These are phyloP conservation scores for Curvularia verruculosa DNA, from an alignment of 2,329 filamentous ascomycete genomes.

Conservation along the genomic window DNA sequence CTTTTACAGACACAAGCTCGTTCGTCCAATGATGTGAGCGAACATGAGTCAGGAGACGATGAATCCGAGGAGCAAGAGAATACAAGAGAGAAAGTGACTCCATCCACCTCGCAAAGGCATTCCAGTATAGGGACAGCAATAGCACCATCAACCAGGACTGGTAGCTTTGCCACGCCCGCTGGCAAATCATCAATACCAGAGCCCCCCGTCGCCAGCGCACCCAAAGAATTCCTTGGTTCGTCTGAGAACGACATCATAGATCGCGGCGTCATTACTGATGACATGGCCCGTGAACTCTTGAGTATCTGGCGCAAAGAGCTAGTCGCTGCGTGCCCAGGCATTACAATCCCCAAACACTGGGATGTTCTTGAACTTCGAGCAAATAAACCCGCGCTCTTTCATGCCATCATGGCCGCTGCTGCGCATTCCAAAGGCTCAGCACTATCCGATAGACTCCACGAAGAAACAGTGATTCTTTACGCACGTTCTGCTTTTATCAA, in stretches of 20 bases:
- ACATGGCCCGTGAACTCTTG: slow-evolving; percentile 38
- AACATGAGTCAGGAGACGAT: slow-evolving; percentile 40
- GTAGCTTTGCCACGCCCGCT: slow-evolving; percentile 10
- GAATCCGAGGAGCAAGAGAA: slow-evolving; percentile 28
- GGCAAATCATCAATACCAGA: slow-evolving; percentile 12
- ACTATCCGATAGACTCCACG: slow-evolving; percentile 42
- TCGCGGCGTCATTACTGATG: slow-evolving; percentile 39
- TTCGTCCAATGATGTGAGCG: slow-evolving; percentile 33
- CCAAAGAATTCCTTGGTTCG: slow-evolving; percentile 30
- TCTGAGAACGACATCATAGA: slow-evolving; percentile 44
- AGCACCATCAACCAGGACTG: slow-evolving; percentile 9
- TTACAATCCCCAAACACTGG: slow-evolving; percentile 40
- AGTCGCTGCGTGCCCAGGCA: slow-evolving; percentile 37
- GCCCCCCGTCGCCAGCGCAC: slow-evolving; percentile 12
- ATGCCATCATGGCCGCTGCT: slow-evolving; percentile 47
- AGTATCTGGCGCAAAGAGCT: slow-evolving; percentile 41
- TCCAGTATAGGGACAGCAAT: slow-evolving; percentile 18
- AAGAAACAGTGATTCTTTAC: slow-evolving; percentile 43
- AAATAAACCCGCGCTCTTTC: slow-evolving; percentile 44
- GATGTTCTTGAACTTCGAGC: slow-evolving; percentile 37
- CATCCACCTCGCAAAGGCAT: slow-evolving; percentile 22
- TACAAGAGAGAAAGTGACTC: slow-evolving; percentile 21
- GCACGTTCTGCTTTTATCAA: slow-evolving; percentile 44
- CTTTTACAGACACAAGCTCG: slow-evolving; percentile 34
- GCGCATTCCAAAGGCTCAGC: slow-evolving; percentile 41